Percentiles rank a stretch among this genome's conserved stretches.
These are phyloP conservation scores for Ophiostoma australiae DNA, from an alignment of 2,329 filamentous ascomycete genomes.

Conservation along the genomic window DNA sequence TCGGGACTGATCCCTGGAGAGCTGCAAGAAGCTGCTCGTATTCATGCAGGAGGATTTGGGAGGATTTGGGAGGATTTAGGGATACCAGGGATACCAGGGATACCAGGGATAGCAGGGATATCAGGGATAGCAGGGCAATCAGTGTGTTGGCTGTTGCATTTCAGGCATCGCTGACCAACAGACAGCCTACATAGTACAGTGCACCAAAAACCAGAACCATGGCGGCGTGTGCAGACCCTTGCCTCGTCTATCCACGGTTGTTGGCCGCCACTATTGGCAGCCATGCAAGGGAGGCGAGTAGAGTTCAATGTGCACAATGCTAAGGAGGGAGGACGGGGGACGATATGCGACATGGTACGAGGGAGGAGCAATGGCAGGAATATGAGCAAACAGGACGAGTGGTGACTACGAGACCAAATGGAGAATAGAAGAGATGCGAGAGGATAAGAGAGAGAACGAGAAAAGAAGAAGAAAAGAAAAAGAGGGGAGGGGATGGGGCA, in stretches of 20 bases:
- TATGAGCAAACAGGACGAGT: no score
- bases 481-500: neutral
- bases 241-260: neutral
- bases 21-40: neutral
- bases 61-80: no score
- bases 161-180: neutral
- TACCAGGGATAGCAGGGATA: no score
- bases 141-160: neutral
- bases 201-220: conserved; percentile 2
- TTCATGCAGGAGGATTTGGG: neutral
- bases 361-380: no score
- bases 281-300: neutral
- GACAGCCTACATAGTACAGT: neutral
- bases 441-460: no score
- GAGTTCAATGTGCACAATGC: no score
- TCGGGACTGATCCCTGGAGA: neutral
- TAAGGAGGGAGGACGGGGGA: no score
- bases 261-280: neutral
- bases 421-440: no score
- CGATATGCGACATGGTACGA: no score
- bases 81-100: no score
- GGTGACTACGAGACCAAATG: no score
- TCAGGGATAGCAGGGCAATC: no score
- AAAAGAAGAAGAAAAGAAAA: neutral
- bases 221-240: conserved; percentile 1